Conservation (phyloP, 257 asterid genomes). For the Solanum piurae region DNA sequence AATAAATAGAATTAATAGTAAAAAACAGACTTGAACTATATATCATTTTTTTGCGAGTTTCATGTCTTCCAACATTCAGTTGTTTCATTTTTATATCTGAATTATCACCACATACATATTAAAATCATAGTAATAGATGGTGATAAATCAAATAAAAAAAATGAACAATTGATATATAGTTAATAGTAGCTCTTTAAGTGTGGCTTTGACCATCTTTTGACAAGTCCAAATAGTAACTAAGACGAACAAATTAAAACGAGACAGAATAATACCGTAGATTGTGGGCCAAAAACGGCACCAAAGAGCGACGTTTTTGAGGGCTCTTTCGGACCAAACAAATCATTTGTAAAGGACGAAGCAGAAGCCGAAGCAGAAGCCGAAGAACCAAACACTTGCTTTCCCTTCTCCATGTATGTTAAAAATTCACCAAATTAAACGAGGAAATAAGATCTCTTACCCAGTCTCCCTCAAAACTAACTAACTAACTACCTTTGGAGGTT, state of each 20-base stretch:
- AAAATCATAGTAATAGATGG: too few relatives aligned
- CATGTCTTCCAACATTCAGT: neutral
- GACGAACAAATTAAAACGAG: neutral
- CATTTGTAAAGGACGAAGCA: constrained; percentile 34
- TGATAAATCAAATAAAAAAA: too few relatives aligned
- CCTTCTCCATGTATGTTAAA: constrained; percentile 40
- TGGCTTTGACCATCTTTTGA: neutral
- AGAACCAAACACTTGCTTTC: constrained; percentile 33
- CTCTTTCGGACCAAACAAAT: constrained; percentile 66
- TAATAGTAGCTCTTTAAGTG: neutral
- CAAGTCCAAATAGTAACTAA: neutral
- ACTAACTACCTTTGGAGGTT: neutral
- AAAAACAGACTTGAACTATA: too few relatives aligned
- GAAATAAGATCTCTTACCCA: neutral
- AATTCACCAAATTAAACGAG: neutral
- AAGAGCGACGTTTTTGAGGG: constrained; percentile 9
- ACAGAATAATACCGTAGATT: constrained; percentile 27
- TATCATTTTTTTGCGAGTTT: neutral
- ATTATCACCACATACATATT: neutral
- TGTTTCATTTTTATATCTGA: too few relatives aligned
- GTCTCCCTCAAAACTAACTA: neutral
- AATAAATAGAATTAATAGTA: too few relatives aligned
- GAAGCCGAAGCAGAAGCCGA: neutral
- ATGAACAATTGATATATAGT: neutral
- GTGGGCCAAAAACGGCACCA: constrained; percentile 58